Evolutionary conservation across 1,284 basidiomycete genomes (phyloP).

Genomic region (Neotropicomus parvogracilis): DNA sequence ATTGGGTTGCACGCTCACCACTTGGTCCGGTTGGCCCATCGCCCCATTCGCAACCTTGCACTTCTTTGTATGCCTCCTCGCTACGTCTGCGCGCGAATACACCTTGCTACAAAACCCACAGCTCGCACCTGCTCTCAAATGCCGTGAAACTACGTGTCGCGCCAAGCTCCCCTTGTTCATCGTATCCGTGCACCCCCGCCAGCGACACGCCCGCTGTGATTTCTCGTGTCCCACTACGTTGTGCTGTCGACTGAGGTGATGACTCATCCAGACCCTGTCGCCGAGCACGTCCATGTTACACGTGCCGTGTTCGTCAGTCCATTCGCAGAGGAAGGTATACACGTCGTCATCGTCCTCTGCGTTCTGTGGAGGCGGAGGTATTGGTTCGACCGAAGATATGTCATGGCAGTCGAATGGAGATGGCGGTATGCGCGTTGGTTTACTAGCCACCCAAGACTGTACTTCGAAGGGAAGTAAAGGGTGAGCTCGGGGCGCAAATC

Average conservation of each 20-base stretch:
- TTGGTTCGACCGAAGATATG: background rate
- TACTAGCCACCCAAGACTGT: slow-evolving; percentile 3
- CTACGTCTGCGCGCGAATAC: slow-evolving; percentile 30
- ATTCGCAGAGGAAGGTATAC: slow-evolving; percentile 20
- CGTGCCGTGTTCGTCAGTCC: slow-evolving; percentile 22
- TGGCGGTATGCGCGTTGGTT: background rate
- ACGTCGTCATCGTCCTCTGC: slow-evolving; percentile 12
- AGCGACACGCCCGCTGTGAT: slow-evolving; percentile 16
- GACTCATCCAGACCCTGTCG: slow-evolving; percentile 25
- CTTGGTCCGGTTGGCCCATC: background rate
- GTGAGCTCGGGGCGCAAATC: background rate
- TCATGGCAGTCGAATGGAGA: background rate
- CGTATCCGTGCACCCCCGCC: slow-evolving; percentile 22
- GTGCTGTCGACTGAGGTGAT: slow-evolving; percentile 23
- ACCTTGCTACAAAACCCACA: slow-evolving; percentile 27
- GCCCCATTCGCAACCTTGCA: slow-evolving; percentile 25
- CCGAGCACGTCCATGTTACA: slow-evolving; percentile 24
- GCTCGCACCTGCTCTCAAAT: slow-evolving; percentile 21
- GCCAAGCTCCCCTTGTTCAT: slow-evolving; percentile 32
- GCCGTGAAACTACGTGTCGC: slow-evolving; percentile 27
- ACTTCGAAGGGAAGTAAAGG: background rate
- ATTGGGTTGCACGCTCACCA: background rate
- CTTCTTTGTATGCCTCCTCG: slow-evolving; percentile 27
- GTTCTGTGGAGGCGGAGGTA: background rate
- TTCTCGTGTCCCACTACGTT: slow-evolving; percentile 24